Base-by-base conservation (phyloP, 352 stramenopile genomes). In the Phytopythium chamaehyphon region DNA sequence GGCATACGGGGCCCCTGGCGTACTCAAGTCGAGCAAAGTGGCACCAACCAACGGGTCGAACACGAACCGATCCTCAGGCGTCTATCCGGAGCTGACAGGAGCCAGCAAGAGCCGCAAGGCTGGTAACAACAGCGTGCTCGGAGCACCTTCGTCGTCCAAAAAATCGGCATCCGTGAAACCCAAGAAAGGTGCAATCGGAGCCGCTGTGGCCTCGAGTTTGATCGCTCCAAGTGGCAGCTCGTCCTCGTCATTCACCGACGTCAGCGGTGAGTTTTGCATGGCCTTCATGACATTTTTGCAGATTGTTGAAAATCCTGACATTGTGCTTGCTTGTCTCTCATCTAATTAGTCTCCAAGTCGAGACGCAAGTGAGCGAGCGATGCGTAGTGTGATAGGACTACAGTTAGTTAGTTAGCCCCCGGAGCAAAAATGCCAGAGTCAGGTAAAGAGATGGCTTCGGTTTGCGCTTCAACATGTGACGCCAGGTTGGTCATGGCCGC, bases 21-120 rank as follows among this genome's bases (percentile, higher is more conserved):
- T 57, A 12, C 53, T 60, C 39, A 76, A 76, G 24, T 44, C 51
- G 36, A 37, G 45, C 21, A 77, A 73, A 48, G 50, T 52, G 3
- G 52, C 37, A 8, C 40, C 55, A 12, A 33, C 39, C 18, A 73
- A 66, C 36, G 68, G 68, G 48, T 62, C 54, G 16, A 57, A 42
- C 45, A 73, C 65, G 21, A 73, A 62, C 39, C 59, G 69, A 21
- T 77, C 68, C 12, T 51, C 52, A 6, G 50, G 43, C 0, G 51
- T 64, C 26, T 72, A 70, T 38, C 57, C 59, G 28, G 68, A 77
- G 35, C 21, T 37, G 28, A 37, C 22, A 6, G 31, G 28, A 15
- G 21, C 46, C 14, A 23, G 40, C 42, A 77, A 70, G 48, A 64
- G 21, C 55, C 62, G 59, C 47, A 78, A 78, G 36, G 36, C 45